Conservation (phyloP, 306 rosid genomes). For the Glycine soja region DNA sequence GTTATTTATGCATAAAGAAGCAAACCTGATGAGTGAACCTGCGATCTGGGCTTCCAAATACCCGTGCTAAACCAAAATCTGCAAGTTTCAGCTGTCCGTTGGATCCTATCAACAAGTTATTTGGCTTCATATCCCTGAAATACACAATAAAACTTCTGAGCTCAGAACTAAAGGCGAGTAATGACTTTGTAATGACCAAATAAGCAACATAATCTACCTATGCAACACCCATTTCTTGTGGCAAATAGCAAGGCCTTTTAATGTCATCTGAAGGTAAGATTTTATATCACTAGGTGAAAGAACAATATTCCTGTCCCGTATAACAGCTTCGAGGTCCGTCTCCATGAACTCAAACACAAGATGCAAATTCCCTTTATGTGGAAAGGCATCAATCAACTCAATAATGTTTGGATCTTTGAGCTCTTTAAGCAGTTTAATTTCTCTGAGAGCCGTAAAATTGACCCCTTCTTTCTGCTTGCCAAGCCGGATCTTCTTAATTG, state of each 20-base stretch:
- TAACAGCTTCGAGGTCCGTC: slow-evolving; percentile 94
- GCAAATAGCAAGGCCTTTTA: slow-evolving; percentile 90
- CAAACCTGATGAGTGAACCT: slow-evolving; percentile 95
- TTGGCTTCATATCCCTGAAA: slow-evolving; percentile 98
- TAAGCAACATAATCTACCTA: slow-evolving; percentile 59
- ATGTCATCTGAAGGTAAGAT: slow-evolving; percentile 90
- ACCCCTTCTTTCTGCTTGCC: slow-evolving; percentile 98
- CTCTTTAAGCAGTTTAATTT: slow-evolving; percentile 85
- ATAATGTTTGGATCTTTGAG: slow-evolving; percentile 77
- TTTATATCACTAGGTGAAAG: slow-evolving; percentile 89
- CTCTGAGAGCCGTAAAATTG: slow-evolving; percentile 88
- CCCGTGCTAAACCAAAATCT: slow-evolving; percentile 96
- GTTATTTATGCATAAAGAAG: slow-evolving; percentile 43
- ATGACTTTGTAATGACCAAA: slow-evolving; percentile 9
- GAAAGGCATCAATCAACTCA: slow-evolving; percentile 87
- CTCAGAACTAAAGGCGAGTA: slow-evolving; percentile 36
- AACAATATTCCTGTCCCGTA: slow-evolving; percentile 82
- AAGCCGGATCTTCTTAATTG: slow-evolving; percentile 93
- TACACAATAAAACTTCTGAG: slow-evolving; percentile 38
- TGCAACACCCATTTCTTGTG: slow-evolving; percentile 98
- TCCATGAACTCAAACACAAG: slow-evolving; percentile 96
- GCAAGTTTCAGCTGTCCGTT: slow-evolving; percentile 98
- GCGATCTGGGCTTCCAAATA: slow-evolving; percentile 97
- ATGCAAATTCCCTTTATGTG: slow-evolving; percentile 88
- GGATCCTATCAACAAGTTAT: slow-evolving; percentile 91